Conservation (phyloP, 208 protist species). For the Leishmania guyanensis region DNA sequence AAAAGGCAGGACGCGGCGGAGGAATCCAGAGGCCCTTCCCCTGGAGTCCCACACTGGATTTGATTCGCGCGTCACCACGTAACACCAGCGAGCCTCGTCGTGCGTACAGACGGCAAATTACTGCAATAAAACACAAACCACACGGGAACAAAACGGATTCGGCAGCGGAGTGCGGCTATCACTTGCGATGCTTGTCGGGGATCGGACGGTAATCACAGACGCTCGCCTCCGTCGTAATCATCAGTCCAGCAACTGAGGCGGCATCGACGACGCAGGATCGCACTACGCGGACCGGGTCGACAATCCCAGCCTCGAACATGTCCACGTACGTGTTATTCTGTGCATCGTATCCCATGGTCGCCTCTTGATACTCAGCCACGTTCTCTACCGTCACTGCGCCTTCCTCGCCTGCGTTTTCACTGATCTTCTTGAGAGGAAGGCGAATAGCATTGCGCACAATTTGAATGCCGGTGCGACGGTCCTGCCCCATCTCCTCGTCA, state of each 20-base stretch:
- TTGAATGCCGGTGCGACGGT: slow-evolving; percentile 79
- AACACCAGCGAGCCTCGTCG: neutral
- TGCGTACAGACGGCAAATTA: neutral
- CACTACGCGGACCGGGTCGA: slow-evolving; percentile 99
- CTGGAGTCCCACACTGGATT: neutral
- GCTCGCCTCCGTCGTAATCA: slow-evolving; percentile 99
- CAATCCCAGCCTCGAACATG: slow-evolving; percentile 99
- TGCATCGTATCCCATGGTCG: slow-evolving; percentile 96
- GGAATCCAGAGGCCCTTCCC: neutral
- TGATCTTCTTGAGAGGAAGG: slow-evolving; percentile 95
- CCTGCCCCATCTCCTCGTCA: slow-evolving; percentile 84
- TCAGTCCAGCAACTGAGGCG: slow-evolving; percentile 96
- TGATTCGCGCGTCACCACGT: neutral
- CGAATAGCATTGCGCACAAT: slow-evolving; percentile 89
- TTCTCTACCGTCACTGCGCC: slow-evolving; percentile 98
- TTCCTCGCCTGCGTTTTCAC: slow-evolving; percentile 98
- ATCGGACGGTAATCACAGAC: slow-evolving; percentile 86
- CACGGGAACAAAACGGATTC: neutral
- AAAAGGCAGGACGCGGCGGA: neutral
- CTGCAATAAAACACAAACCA: neutral
- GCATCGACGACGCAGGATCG: slow-evolving; percentile 97
- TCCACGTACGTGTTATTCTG: slow-evolving; percentile 95
- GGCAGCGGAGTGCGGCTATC: neutral
- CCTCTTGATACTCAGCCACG: slow-evolving; percentile 91
- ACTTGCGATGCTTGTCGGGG: slow-evolving; percentile 28